A percentile compares a stretch with the other conserved stretches of the same genome.
Conservation (phyloP, 345 rosid species). For the Raphanus sativus region DNA sequence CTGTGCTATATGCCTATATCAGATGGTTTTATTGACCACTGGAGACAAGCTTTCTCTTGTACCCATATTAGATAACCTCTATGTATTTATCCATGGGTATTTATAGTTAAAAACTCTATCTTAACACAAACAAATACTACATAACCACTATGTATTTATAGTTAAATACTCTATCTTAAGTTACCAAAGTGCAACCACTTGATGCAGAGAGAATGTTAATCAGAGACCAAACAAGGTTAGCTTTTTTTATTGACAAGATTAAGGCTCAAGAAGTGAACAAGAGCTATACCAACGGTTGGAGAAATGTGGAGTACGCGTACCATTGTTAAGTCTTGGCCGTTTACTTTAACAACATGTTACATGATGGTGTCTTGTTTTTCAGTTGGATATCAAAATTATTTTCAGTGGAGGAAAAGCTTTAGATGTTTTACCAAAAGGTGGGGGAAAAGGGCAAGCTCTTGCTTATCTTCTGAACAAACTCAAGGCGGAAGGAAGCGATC, state of each 20-base stretch:
- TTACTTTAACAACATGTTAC: background rate
- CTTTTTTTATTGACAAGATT: conserved; percentile 62
- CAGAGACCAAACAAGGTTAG: conserved; percentile 80
- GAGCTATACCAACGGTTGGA: conserved; percentile 53
- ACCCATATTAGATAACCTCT: too few relatives aligned
- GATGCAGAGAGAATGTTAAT: conserved; percentile 65
- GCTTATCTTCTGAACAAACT: conserved; percentile 78
- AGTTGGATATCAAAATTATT: conserved; percentile 77
- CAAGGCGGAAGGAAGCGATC: conserved; percentile 59
- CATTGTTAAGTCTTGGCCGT: background rate
- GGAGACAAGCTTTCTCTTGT: too few relatives aligned
- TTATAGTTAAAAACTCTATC: too few relatives aligned
- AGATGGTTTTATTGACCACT: too few relatives aligned
- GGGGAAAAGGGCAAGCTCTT: conserved; percentile 98
- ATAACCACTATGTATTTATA: too few relatives aligned
- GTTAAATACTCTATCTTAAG: too few relatives aligned
- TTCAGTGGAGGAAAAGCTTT: conserved; percentile 31
- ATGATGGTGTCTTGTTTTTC: conserved; percentile 5
- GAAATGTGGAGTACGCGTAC: conserved; percentile 61
- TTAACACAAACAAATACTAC: too few relatives aligned
- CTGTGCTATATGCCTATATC: too few relatives aligned
- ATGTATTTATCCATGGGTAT: too few relatives aligned
- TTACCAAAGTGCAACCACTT: too few relatives aligned
- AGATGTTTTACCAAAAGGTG: conserved; percentile 85
- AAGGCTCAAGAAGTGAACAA: conserved; percentile 65